Evolutionary conservation across 148 eudicot genomes (phyloP), one percentile per base, ranked within the genome.

Genomic region (Rheum nobile): DNA sequence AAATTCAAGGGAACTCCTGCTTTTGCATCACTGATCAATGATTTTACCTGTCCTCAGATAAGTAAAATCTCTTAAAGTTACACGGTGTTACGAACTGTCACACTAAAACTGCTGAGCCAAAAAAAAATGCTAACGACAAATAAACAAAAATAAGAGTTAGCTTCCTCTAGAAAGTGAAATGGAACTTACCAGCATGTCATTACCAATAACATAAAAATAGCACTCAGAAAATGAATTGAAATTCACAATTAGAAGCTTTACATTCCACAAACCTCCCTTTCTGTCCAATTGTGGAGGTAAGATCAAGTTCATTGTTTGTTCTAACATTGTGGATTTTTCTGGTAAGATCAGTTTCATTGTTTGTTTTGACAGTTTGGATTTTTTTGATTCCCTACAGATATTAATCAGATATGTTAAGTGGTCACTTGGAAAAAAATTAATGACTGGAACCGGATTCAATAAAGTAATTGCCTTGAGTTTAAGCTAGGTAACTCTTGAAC

Each of bases 11-110:
- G 83, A 79, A 83, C 87, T 47, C 96, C 96, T 31, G 88, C 85
- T 77, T 90, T 96, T 4, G 91, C 99, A 82, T 89, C 93, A 79
- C 82, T 88, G 68, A 92, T 80, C 82, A 96, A 86, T 68, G 94
- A 88, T 81, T 86, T 96, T 38, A 96, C 96, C 99, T 96, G 86
- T 77, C 80, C 16, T 29, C 28, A 76, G 21, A 34, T 65, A 41
- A 57, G 67, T 59, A 65, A 65, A 16, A 34, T 65, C n/a, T 34
- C 38, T 32, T 63, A 63, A 17, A 17, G 21, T 65, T 32, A 34
- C 3, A 32, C 10, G 41, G 39, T 19, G 34, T 16, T 65, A 65
- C 70, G 17, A 65, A 34, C n/a, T 31, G 70, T 41, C 1, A 29
- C 17, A 32, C 70, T 28, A 32, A 1, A 31, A 65, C 21, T 65